A percentile compares a stretch with the other conserved stretches of the same genome.
phyloP scores from a whole-genome alignment of 371 early-diverging fungal genomes.

The Mortierella sp. region DNA sequence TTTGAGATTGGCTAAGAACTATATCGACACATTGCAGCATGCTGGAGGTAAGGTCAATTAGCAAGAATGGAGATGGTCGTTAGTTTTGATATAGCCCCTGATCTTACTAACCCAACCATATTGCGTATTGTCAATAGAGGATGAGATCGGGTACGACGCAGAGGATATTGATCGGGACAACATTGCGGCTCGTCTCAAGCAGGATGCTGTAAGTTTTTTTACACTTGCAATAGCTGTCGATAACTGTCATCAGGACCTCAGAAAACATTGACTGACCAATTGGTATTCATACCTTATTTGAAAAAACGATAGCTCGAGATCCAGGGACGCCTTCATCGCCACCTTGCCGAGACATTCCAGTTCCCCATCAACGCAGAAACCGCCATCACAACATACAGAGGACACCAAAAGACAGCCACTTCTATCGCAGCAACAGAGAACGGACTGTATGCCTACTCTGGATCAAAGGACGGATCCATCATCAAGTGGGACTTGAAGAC shows the following conservation, averaged over 20 bases:
- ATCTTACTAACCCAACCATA: neutral
- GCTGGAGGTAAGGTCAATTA: slow-evolving; percentile 65
- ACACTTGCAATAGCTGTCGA: neutral
- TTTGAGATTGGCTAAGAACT: slow-evolving; percentile 91
- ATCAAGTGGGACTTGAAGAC: slow-evolving; percentile 84
- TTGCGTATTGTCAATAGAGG: slow-evolving; percentile 58
- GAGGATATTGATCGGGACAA: slow-evolving; percentile 93
- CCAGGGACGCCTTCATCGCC: slow-evolving; percentile 55
- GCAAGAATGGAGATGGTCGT: neutral
- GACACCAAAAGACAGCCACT: slow-evolving; percentile 85
- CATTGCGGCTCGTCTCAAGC: slow-evolving; percentile 88
- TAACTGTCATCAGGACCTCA: too few species aligned
- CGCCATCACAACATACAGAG: slow-evolving; percentile 62
- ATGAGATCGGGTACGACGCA: slow-evolving; percentile 88
- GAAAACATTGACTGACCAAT: too few species aligned
- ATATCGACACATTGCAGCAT: slow-evolving; percentile 83
- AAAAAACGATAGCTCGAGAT: slow-evolving; percentile 60
- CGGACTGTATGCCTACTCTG: slow-evolving; percentile 82
- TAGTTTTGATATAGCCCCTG: neutral
- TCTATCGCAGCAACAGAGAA: slow-evolving; percentile 80
- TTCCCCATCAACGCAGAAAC: slow-evolving; percentile 59
- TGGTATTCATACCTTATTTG: neutral
- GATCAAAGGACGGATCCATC: slow-evolving; percentile 91
- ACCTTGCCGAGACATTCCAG: slow-evolving; percentile 50
- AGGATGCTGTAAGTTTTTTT: slow-evolving; percentile 78